These are phyloP conservation scores for Agaricales sp. DNA, from an alignment of 1,284 basidiomycete genomes.

Conservation along the genomic window DNA sequence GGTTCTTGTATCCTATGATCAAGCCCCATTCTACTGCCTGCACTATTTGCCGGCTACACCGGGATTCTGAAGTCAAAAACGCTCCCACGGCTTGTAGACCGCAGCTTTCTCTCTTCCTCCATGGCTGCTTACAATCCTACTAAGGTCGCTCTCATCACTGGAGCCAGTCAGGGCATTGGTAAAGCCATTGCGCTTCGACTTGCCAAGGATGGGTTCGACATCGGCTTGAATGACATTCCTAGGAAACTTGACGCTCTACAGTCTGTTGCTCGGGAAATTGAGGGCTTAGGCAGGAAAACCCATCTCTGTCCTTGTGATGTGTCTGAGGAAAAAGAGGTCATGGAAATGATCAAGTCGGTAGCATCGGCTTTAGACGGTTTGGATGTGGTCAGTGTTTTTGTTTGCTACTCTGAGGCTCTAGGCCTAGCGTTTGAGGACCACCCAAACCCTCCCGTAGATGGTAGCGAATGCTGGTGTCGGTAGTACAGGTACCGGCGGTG, in stretches of 20 bases:
- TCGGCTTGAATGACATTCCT: constrained; percentile 10
- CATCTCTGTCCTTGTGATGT: constrained; percentile 4
- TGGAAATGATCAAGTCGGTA: constrained; percentile 9
- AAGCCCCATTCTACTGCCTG: too few species aligned
- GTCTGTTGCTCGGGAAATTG: constrained; percentile 4
- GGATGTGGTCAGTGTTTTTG: constrained; percentile 11
- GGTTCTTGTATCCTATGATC: too few species aligned
- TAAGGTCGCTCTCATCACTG: constrained; percentile 9
- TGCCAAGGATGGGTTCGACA: constrained; percentile 12
- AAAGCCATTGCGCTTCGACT: constrained; percentile 12
- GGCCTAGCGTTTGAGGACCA: too few species aligned
- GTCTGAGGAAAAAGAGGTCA: constrained; percentile 11
- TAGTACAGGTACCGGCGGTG: not conserved
- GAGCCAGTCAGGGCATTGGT: constrained; percentile 13
- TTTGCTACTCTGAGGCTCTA: too few species aligned
- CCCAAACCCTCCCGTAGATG: too few species aligned
- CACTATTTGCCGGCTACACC: too few species aligned
- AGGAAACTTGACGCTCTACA: not conserved
- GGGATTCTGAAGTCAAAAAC: too few species aligned
- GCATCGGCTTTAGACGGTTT: constrained; percentile 11
- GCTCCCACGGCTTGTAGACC: too few species aligned
- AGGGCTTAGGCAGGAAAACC: constrained; percentile 1
- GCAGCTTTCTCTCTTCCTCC: too few species aligned
- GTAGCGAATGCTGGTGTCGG: constrained; percentile 1
- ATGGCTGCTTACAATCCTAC: too few species aligned